Percentiles rank a stretch among this genome's conserved stretches.
Evolutionary conservation across 2,329 filamentous ascomycete species (phyloP).

Genomic region (Neocucurbitaria cava): DNA sequence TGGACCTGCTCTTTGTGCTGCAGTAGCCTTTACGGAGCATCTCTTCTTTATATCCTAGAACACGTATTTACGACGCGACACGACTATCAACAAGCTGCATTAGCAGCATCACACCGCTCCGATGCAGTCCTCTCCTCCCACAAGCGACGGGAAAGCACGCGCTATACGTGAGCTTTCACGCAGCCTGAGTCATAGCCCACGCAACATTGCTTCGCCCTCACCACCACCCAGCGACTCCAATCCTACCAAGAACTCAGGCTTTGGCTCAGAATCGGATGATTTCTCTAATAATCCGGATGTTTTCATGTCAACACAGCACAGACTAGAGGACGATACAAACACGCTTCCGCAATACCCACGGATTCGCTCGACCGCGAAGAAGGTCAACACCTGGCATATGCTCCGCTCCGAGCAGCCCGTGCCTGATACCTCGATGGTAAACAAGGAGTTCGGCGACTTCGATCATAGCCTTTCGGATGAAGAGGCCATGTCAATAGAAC

Average conservation of each 20-base stretch:
- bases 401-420: constrained; percentile 42
- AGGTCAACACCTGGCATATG: constrained; percentile 47
- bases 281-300: constrained; percentile 47
- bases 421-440: constrained; percentile 48
- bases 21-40: constrained; percentile 33
- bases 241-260: constrained; percentile 42
- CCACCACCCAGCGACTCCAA: constrained; percentile 46
- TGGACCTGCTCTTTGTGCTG: constrained; percentile 24
- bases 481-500: constrained; percentile 62
- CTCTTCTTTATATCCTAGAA: constrained; percentile 36
- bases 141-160: constrained; percentile 47
- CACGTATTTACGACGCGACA: constrained; percentile 39
- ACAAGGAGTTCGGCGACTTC: constrained; percentile 50
- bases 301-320: constrained; percentile 49
- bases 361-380: constrained; percentile 49
- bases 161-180: constrained; percentile 47
- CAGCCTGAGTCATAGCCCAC: constrained; percentile 43
- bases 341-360: constrained; percentile 40
- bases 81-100: constrained; percentile 26
- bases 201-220: constrained; percentile 38
- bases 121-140: constrained; percentile 48
- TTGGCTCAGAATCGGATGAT: constrained; percentile 30
- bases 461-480: constrained; percentile 52
- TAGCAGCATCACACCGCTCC: constrained; percentile 25
- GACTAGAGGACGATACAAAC: constrained; percentile 46